Evolutionary conservation across 2,329 filamentous ascomycete species (phyloP), one percentile per base, ranked within the genome.

Genomic region (Myriosclerotinia scirpicola): DNA sequence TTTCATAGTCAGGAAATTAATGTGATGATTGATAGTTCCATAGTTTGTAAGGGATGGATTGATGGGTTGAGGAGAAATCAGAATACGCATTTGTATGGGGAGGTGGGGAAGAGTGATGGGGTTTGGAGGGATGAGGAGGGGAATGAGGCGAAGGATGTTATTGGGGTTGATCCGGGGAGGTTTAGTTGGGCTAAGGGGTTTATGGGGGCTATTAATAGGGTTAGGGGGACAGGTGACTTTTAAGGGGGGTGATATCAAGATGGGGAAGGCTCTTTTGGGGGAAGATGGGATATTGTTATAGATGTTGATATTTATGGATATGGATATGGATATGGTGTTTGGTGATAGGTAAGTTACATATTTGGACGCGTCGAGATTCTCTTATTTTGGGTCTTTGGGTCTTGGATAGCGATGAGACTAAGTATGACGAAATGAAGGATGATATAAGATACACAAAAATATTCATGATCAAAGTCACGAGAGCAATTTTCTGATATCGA

Each of bases 1-100:
- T 93, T 84, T 71, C 90, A 94, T 74, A 88, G 84, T 65, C 90
- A 93, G 76, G 91, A 94, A 76, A 83, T 90, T 65, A 93, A 94
- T 71, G 77, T 93, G 34, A 86, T 94, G 83, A 78, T 93, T 7
- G 90, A 94, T 69, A 88, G 84, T 26, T 72, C 76, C 0, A 76
- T 81, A 1, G 79, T 93, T 0, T 92, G 90, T 71, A 75, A 74
- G 40, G 81, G 80, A 44, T 92, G 89, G 89, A 81, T 85, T 26
- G 84, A 87, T 20, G 85, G 79, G 0, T 80, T 90, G 20, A 78
- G 84, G 38, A 80, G 85, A 34, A 90, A 90, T 73, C 88, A 91
- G 74, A 91, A 91, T 71, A 91, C 89, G 0, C 80, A 80, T 36
- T 70, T 76, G 2, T 90, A 85, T 74, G 88, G 88, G 0, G 77